Evolutionary conservation across 2,329 filamentous ascomycete species (phyloP).

Genomic region (Epichloe amarillans): DNA sequence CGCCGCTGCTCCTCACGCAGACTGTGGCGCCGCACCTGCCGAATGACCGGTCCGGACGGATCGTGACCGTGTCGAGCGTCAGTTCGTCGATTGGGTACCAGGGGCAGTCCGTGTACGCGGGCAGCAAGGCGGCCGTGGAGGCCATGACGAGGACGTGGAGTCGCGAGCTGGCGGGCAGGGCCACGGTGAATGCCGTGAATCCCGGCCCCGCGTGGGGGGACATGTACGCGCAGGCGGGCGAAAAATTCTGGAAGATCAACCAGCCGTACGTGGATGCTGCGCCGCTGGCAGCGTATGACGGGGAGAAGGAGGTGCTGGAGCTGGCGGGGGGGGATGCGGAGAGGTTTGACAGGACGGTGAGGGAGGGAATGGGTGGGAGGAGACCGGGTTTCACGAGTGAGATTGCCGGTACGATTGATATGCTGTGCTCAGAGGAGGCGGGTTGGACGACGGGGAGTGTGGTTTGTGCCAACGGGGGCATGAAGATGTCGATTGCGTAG

Average conservation of each 20-base stretch:
- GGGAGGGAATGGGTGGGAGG: constrained; percentile 20
- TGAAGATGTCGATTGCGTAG: constrained; percentile 25
- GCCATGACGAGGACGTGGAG: constrained; percentile 47
- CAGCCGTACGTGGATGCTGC: constrained; percentile 24
- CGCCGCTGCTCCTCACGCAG: constrained; percentile 65
- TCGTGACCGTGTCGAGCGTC: constrained; percentile 43
- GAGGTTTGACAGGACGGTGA: constrained; percentile 20
- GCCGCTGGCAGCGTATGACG: constrained; percentile 21
- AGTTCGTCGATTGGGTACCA: constrained; percentile 40
- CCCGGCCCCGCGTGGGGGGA: constrained; percentile 40
- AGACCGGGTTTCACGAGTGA: constrained; percentile 31
- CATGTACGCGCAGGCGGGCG: constrained; percentile 31
- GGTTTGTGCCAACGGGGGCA: constrained; percentile 54
- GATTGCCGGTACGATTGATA: constrained; percentile 56
- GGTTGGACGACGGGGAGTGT: constrained; percentile 59
- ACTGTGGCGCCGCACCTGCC: constrained; percentile 57
- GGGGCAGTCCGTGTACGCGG: constrained; percentile 43
- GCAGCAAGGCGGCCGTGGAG: constrained; percentile 44
- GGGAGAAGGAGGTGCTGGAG: constrained; percentile 17
- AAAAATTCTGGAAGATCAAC: constrained; percentile 24
- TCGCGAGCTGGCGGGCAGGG: constrained; percentile 37
- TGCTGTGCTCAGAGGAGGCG: constrained; percentile 54
- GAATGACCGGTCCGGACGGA: constrained; percentile 47
- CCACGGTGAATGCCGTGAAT: constrained; percentile 45
- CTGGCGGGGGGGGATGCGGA: constrained; percentile 18